These are phyloP conservation scores for Umbellularia californica DNA, from an alignment of 164 flowering plant species.

Conservation along the genomic window DNA sequence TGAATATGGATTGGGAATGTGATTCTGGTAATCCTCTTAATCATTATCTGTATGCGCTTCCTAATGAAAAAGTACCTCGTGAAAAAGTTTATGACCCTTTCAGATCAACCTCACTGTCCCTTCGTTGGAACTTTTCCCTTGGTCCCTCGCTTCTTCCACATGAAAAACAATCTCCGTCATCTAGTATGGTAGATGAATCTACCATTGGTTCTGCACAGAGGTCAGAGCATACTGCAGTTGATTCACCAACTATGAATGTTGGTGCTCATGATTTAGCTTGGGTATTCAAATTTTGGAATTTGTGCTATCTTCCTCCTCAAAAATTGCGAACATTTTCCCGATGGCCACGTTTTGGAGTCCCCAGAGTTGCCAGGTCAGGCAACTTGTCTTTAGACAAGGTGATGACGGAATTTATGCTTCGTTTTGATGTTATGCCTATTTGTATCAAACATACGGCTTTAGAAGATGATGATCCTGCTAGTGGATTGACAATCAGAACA, in stretches of 20 bases:
- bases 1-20: slow-evolving; percentile 96
- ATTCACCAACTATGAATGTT: slow-evolving; percentile 54
- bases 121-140: slow-evolving; percentile 81
- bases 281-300: slow-evolving; percentile 74
- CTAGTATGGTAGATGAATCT: slow-evolving; percentile 32
- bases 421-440: slow-evolving; percentile 75
- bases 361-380: slow-evolving; percentile 84
- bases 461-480: slow-evolving; percentile 93
- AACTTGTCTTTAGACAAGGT: slow-evolving; percentile 91
- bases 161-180: slow-evolving; percentile 39
- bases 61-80: slow-evolving; percentile 72
- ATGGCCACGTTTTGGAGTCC: slow-evolving; percentile 95
- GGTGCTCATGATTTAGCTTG: slow-evolving; percentile 99
- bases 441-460: slow-evolving; percentile 69
- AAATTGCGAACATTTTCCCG: slow-evolving; percentile 87
- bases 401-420: slow-evolving; percentile 93
- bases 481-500: slow-evolving; percentile 76
- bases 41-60: slow-evolving; percentile 86
- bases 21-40: slow-evolving; percentile 86
- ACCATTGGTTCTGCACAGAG: slow-evolving; percentile 26
- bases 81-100: slow-evolving; percentile 83
- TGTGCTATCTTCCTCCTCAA: slow-evolving; percentile 84
- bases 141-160: slow-evolving; percentile 41
- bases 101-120: slow-evolving; percentile 88
- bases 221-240: slow-evolving; percentile 26